These are phyloP conservation scores for Phoma sp. DNA, from an alignment of 2,329 filamentous ascomycete genomes.

Conservation along the genomic window DNA sequence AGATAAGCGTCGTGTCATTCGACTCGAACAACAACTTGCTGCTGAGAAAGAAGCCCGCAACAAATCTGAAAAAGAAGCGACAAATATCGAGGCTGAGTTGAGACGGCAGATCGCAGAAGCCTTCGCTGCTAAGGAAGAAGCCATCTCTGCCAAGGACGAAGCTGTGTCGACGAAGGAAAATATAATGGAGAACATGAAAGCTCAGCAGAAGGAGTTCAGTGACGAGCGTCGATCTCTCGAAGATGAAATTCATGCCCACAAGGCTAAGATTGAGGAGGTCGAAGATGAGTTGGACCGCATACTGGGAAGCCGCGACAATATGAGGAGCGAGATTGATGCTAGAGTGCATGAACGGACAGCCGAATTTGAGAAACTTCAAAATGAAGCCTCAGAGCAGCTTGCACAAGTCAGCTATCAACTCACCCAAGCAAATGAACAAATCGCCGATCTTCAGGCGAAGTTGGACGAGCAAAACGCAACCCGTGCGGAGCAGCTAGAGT, in stretches of 20 bases:
- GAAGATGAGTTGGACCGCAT: conserved; percentile 92
- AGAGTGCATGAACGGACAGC: conserved; percentile 70
- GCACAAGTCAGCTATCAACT: conserved; percentile 49
- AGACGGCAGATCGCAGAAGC: conserved; percentile 79
- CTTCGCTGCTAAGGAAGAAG: conserved; percentile 90
- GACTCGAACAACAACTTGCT: conserved; percentile 78
- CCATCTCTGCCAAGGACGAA: conserved; percentile 89
- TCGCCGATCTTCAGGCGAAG: conserved; percentile 63
- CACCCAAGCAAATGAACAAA: conserved; percentile 47
- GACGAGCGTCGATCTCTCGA: conserved; percentile 84
- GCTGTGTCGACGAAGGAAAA: conserved; percentile 92
- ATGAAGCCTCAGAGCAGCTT: conserved; percentile 57
- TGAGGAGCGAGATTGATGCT: conserved; percentile 73
- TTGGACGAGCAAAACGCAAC: conserved; percentile 58
- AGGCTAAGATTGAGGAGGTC: conserved; percentile 79
- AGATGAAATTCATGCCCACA: conserved; percentile 76
- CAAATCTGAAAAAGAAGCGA: conserved; percentile 72
- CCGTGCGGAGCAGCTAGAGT: conserved; percentile 35
- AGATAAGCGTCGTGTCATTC: conserved; percentile 65
- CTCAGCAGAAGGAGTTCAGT: conserved; percentile 85
- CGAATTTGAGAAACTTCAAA: conserved; percentile 69
- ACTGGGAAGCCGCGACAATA: conserved; percentile 81
- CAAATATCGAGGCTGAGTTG: conserved; percentile 63
- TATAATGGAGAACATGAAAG: conserved; percentile 91
- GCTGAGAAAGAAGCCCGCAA: conserved; percentile 72